Conservation (phyloP, 192 early-diverging fungal species). For the Chytriomyces hyalinus region DNA sequence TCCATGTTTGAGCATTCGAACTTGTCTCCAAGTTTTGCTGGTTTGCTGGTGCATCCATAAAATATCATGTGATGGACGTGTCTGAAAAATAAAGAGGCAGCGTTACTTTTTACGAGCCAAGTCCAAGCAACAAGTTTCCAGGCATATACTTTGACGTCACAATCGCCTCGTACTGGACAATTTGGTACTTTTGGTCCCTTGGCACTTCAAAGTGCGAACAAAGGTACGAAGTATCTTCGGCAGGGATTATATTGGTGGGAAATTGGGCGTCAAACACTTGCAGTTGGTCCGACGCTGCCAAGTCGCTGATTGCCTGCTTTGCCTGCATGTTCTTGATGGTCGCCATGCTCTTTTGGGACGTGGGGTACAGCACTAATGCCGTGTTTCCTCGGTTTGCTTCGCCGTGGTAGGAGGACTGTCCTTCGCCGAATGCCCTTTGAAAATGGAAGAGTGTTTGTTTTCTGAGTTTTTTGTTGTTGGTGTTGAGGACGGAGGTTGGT, state of each 20-base stretch:
- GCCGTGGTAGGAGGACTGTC: background rate
- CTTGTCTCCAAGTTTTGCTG: slow-evolving; percentile 9
- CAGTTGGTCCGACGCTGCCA: background rate
- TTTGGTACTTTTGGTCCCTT: slow-evolving; percentile 33
- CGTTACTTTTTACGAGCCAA: background rate
- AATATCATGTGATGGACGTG: slow-evolving; percentile 18
- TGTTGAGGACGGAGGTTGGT: no score
- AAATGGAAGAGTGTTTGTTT: no score
- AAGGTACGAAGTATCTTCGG: slow-evolving; percentile 1
- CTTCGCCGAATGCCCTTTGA: no score
- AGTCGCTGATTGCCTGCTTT: background rate
- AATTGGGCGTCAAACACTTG: background rate
- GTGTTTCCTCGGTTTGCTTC: background rate
- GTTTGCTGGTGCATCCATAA: slow-evolving; percentile 3
- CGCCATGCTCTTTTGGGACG: background rate
- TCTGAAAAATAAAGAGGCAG: background rate
- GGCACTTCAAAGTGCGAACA: slow-evolving; percentile 33
- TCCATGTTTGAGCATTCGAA: slow-evolving; percentile 29
- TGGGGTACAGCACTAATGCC: background rate
- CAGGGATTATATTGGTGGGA: slow-evolving; percentile 12
- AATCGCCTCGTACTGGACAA: slow-evolving; percentile 28
- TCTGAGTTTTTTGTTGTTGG: no score
- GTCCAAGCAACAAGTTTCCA: background rate
- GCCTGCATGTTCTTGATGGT: slow-evolving; percentile 1
- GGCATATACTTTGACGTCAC: slow-evolving; percentile 12